phyloP scores from a whole-genome alignment of 371 early-diverging fungal genomes.

The Apophysomyces elegans region DNA sequence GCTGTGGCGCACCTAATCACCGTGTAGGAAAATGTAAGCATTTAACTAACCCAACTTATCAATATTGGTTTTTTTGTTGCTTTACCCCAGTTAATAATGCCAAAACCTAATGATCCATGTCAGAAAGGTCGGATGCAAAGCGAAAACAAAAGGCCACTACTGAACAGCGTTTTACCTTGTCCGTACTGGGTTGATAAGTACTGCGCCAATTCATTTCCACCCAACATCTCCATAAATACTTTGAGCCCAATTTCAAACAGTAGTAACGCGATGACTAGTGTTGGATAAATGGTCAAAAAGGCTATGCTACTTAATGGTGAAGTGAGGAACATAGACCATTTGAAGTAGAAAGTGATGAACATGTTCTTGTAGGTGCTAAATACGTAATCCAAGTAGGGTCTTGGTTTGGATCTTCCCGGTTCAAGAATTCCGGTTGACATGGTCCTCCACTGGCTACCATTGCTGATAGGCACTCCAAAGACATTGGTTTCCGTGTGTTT shows the following conservation, averaged over 20 bases:
- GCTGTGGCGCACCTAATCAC: conserved; percentile 25
- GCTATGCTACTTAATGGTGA: conserved; percentile 37
- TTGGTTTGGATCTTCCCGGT: neutral
- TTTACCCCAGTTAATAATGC: conserved; percentile 48
- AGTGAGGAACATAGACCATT: conserved; percentile 30
- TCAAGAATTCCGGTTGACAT: conserved; percentile 1
- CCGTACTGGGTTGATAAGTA: conserved; percentile 31
- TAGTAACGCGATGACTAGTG: conserved; percentile 26
- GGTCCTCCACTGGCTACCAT: neutral
- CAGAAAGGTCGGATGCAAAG: neutral
- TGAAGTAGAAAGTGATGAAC: conserved; percentile 39
- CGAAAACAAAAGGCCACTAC: too few species aligned
- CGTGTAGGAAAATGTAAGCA: too few species aligned
- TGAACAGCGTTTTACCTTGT: conserved; percentile 13
- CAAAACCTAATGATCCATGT: conserved; percentile 21
- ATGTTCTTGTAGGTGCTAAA: conserved; percentile 12
- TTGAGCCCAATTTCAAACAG: conserved; percentile 31
- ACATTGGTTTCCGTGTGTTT: neutral
- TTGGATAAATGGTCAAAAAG: conserved; percentile 29
- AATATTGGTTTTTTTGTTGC: neutral
- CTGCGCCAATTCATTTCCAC: conserved; percentile 28
- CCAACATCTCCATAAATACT: conserved; percentile 36
- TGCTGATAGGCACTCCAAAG: neutral
- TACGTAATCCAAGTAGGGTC: conserved; percentile 4
- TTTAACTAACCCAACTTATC: too few species aligned